Evolutionary conservation across 495 filamentous ascomycete species (phyloP).

Genomic region (Durotheca rogersii): DNA sequence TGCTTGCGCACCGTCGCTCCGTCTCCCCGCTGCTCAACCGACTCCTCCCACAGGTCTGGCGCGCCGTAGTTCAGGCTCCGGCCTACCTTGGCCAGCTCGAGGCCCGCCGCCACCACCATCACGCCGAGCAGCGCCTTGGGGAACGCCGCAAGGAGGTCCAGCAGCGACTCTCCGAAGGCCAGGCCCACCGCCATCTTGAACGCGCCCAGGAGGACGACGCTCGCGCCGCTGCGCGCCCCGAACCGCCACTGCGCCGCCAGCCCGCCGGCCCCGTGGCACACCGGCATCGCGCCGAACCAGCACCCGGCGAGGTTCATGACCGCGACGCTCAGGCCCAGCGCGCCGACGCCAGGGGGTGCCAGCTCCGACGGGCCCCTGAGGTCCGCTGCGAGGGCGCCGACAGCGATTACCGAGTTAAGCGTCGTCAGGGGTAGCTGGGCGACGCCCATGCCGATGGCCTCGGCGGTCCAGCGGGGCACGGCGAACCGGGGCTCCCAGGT

Average conservation of each 20-base stretch:
- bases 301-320: slow-evolving; percentile 80
- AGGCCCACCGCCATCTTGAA: slow-evolving; percentile 77
- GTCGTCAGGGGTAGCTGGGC: slow-evolving; percentile 88
- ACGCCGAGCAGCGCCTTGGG: slow-evolving; percentile 74
- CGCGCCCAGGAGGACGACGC: slow-evolving; percentile 73
- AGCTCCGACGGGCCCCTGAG: no score
- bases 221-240: slow-evolving; percentile 82
- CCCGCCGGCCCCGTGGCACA: slow-evolving; percentile 91
- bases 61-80: slow-evolving; percentile 76
- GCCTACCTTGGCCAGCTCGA: slow-evolving; percentile 82
- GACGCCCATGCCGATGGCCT: slow-evolving; percentile 58
- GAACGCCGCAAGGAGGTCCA: slow-evolving; percentile 67
- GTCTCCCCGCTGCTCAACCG: slow-evolving; percentile 19
- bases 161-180: slow-evolving; percentile 65
- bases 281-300: slow-evolving; percentile 94
- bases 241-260: slow-evolving; percentile 88
- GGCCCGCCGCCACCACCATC: slow-evolving; percentile 84
- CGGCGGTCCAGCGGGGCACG: slow-evolving; percentile 43
- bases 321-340: slow-evolving; percentile 65
- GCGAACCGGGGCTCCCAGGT: slow-evolving; percentile 52
- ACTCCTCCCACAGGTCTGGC: slow-evolving; percentile 53
- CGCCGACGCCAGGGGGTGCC: no score
- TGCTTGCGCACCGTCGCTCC: slow-evolving; percentile 11
- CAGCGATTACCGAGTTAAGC: slow-evolving; percentile 88
- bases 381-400: slow-evolving; percentile 69